Evolutionary conservation across 2,329 filamentous ascomycete species (phyloP).

Genomic region (Sporothrix luriei): DNA sequence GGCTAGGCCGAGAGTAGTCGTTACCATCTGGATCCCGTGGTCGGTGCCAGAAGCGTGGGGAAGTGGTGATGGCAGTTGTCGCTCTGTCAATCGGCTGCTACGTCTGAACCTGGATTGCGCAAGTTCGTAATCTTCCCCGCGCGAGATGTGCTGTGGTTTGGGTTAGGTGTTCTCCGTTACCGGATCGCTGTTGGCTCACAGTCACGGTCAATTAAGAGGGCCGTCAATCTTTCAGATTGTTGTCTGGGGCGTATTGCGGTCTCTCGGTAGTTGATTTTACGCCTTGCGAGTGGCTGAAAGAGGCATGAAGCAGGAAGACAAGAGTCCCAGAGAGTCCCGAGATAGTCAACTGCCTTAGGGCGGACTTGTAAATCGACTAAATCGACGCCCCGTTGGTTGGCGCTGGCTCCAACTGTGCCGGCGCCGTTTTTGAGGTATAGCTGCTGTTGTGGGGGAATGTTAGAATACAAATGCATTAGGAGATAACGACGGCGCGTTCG

Average conservation of each 20-base stretch:
- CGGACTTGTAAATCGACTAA: not conserved
- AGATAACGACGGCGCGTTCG: conserved; percentile 13
- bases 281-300: not conserved
- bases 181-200: not conserved
- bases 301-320: not conserved
- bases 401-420: conserved; percentile 9
- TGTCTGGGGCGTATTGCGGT: not conserved
- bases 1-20: conserved; percentile 29
- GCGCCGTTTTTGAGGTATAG: not conserved
- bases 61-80: not conserved
- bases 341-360: not conserved
- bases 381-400: not conserved
- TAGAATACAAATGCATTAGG: not conserved
- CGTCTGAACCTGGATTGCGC: not conserved
- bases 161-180: not conserved
- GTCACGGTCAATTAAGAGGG: not conserved
- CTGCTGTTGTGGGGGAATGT: no score
- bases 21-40: conserved; percentile 17
- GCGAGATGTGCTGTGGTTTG: conserved; percentile 6
- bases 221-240: not conserved
- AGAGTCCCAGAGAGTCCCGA: not conserved
- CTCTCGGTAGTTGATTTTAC: not conserved
- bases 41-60: not conserved
- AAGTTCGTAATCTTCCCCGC: conserved; percentile 1
- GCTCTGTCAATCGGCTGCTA: not conserved